Percentiles rank a stretch among this genome's conserved stretches.
Evolutionary conservation across 2,329 filamentous ascomycete species (phyloP).

Genomic region (Chaetomium globosum): DNA sequence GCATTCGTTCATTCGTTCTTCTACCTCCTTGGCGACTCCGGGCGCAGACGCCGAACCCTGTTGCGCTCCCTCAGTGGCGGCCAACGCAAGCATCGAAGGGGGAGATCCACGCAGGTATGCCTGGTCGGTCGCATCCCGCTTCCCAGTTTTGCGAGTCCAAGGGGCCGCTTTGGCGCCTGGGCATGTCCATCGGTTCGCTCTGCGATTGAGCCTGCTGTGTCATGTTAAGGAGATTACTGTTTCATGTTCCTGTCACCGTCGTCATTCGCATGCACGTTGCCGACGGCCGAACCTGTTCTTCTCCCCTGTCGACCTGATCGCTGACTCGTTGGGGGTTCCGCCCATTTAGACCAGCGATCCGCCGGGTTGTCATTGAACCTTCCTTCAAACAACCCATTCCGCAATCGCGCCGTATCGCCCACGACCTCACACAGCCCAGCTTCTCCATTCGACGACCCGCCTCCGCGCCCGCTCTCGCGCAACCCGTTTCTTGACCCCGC

Average conservation of each 20-base stretch:
- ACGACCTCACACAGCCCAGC: slow-evolving; percentile 44
- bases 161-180: slow-evolving; percentile 27
- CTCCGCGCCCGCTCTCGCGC: slow-evolving; percentile 65
- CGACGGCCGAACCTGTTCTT: slow-evolving; percentile 35
- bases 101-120: slow-evolving; percentile 30
- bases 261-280: slow-evolving; percentile 48
- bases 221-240: slow-evolving; percentile 51
- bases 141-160: slow-evolving; percentile 35
- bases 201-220: slow-evolving; percentile 47
- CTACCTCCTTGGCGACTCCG: slow-evolving; percentile 24
- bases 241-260: slow-evolving; percentile 51
- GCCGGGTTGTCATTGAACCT: slow-evolving; percentile 66
- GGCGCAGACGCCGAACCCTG: slow-evolving; percentile 8
- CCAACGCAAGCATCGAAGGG: slow-evolving; percentile 20
- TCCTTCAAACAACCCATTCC: slow-evolving; percentile 80
- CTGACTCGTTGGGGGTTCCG: slow-evolving; percentile 31
- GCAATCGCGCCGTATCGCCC: slow-evolving; percentile 70
- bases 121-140: slow-evolving; percentile 32
- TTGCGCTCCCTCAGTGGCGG: slow-evolving; percentile 22
- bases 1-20: slow-evolving; percentile 8
- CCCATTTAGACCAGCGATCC: slow-evolving; percentile 51
- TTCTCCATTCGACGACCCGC: slow-evolving; percentile 64
- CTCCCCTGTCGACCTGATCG: slow-evolving; percentile 29
- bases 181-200: slow-evolving; percentile 43
- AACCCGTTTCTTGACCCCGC: slow-evolving; percentile 73